A percentile compares a stretch with the other conserved stretches of the same genome.
Evolutionary conservation across 129 eudicot species (phyloP).

Genomic region (Flaveria sonorensis): DNA sequence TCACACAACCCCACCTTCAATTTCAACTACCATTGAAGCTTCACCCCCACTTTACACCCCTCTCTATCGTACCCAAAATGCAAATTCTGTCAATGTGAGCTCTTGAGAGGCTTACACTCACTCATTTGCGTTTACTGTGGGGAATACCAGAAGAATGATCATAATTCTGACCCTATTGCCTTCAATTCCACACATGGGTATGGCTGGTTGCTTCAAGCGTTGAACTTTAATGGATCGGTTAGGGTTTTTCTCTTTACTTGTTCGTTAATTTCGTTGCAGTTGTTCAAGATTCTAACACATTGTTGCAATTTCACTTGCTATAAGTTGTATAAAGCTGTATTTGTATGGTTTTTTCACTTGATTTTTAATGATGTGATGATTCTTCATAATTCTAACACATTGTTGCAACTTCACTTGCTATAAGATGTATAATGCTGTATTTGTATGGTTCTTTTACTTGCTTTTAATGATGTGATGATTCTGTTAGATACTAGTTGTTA

Average conservation of each 20-base stretch:
- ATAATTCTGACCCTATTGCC: constrained; percentile 50
- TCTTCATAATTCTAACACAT: too few species aligned
- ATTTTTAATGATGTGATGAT: too few species aligned
- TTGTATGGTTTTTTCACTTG: too few species aligned
- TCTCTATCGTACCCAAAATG: constrained; percentile 56
- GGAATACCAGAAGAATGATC: constrained; percentile 40
- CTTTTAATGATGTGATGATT: too few species aligned
- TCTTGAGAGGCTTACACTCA: constrained; percentile 65
- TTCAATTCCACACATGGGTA: constrained; percentile 60
- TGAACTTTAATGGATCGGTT: constrained; percentile 80
- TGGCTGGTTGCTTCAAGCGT: constrained; percentile 66
- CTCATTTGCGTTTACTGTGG: constrained; percentile 80
- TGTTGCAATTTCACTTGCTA: not conserved
- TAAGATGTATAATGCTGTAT: too few species aligned
- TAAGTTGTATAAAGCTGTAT: too few species aligned
- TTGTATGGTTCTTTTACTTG: too few species aligned
- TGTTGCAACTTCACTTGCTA: too few species aligned
- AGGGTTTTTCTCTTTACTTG: constrained; percentile 12
- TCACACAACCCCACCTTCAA: constrained; percentile 50
- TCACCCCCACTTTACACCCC: constrained; percentile 49
- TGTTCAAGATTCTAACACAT: not conserved
- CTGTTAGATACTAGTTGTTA: too few species aligned
- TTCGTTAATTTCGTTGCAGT: constrained; percentile 3
- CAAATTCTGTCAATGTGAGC: constrained; percentile 56
- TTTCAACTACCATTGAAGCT: constrained; percentile 46